A percentile compares a stretch with the other conserved stretches of the same genome.
phyloP scores from a whole-genome alignment of 2,329 filamentous ascomycete species.

The Coniochaeta hoffmannii region DNA sequence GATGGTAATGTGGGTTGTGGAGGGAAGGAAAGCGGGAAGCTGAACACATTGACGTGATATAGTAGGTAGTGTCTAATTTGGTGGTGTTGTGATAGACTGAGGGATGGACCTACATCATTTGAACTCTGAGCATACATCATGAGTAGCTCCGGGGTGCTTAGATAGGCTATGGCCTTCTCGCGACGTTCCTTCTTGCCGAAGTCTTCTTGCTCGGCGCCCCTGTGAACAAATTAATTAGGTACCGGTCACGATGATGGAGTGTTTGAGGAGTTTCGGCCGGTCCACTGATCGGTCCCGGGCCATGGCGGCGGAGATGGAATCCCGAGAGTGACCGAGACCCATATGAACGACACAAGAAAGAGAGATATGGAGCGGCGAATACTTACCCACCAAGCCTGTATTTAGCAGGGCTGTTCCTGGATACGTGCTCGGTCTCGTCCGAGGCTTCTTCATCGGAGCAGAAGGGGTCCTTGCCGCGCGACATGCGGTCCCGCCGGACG shows the following conservation, averaged over 20 bases:
- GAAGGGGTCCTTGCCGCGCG: slow-evolving; percentile 51
- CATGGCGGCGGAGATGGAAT: neutral
- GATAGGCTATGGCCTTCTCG: slow-evolving; percentile 42
- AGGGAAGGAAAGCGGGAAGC: neutral
- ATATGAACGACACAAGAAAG: neutral
- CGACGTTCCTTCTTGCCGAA: slow-evolving; percentile 35
- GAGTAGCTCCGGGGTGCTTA: slow-evolving; percentile 50
- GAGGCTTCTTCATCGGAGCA: slow-evolving; percentile 20
- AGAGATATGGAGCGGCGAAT: neutral
- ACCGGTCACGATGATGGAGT: neutral
- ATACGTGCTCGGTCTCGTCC: slow-evolving; percentile 20
- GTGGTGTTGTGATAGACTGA: neutral
- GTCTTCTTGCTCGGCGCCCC: slow-evolving; percentile 23
- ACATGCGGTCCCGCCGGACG: slow-evolving; percentile 50
- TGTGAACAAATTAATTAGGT: neutral
- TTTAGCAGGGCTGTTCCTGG: neutral
- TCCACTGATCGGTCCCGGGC: neutral
- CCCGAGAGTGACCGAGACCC: too few relatives aligned
- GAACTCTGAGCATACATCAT: slow-evolving; percentile 51
- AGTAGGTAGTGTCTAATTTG: neutral
- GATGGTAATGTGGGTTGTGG: neutral
- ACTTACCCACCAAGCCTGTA: neutral
- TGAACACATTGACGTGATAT: neutral
- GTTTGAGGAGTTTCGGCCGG: neutral
- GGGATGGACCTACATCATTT: slow-evolving; percentile 38